A percentile compares a stretch with the other conserved stretches of the same genome.
Conservation (phyloP, 257 asterid genomes). For the Solanum chaucha region DNA sequence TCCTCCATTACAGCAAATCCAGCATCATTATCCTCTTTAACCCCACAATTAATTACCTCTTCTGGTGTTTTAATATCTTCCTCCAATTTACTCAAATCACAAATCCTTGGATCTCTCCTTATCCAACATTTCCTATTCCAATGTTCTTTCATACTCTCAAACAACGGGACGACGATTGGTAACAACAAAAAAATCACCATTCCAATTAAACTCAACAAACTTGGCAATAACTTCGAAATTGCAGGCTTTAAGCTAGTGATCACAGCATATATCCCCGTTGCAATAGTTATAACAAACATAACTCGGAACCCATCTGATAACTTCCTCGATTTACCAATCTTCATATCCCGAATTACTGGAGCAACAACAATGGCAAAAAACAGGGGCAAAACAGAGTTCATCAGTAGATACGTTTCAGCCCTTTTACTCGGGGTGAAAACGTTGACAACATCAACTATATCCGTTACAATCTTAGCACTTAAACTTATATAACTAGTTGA, state of each 20-base stretch:
- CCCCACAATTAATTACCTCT: neutral
- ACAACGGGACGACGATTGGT: constrained; percentile 36
- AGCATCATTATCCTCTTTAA: neutral
- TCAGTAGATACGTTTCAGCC: constrained; percentile 38
- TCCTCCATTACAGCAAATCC: constrained; percentile 21
- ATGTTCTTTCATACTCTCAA: constrained; percentile 33
- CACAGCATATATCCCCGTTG: constrained; percentile 51
- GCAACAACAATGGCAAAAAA: constrained; percentile 19
- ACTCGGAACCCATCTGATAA: constrained; percentile 44
- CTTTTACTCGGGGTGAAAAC: constrained; percentile 6
- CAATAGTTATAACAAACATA: constrained; percentile 37
- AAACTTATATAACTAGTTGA: constrained; percentile 68
- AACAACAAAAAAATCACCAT: constrained; percentile 21
- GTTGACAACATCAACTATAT: constrained; percentile 27
- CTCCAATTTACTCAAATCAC: constrained; percentile 1
- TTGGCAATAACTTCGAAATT: constrained; percentile 2
- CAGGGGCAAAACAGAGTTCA: constrained; percentile 45
- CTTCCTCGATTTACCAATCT: constrained; percentile 26
- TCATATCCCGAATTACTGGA: constrained; percentile 26
- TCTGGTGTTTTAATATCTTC: neutral
- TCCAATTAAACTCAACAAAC: constrained; percentile 10
- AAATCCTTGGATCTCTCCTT: constrained; percentile 18
- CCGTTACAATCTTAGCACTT: constrained; percentile 48
- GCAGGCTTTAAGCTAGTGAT: constrained; percentile 28
- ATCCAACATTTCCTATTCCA: constrained; percentile 38